These are phyloP conservation scores for Yamadazyma songkhlaensis DNA, from an alignment of 1,139 yeast genomes.

Conservation along the genomic window DNA sequence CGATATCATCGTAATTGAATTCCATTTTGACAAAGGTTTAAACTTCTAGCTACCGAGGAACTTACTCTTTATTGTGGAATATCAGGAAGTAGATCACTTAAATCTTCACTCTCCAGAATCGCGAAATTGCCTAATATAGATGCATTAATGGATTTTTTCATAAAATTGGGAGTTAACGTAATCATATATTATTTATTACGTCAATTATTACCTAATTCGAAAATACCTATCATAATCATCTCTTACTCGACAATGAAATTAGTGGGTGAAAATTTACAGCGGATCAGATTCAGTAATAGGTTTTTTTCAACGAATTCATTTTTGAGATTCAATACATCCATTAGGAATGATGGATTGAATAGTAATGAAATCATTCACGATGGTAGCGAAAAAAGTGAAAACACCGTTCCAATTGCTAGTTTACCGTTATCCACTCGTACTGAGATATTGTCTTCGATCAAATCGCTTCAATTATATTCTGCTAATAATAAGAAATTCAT, in stretches of 20 bases:
- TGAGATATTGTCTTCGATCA: conserved; percentile 50
- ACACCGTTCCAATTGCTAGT: not conserved
- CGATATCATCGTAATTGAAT: conserved; percentile 33
- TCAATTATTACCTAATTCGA: conserved; percentile 16
- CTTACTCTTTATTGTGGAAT: too few species aligned
- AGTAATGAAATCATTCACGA: not conserved
- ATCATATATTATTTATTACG: conserved; percentile 11
- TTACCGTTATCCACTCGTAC: conserved; percentile 4
- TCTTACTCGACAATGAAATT: conserved; percentile 32
- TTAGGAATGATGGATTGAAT: not conserved
- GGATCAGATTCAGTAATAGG: not conserved
- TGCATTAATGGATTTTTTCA: conserved; percentile 5
- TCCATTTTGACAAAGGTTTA: not conserved
- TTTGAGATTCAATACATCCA: not conserved
- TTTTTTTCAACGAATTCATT: not conserved
- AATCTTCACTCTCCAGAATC: not conserved
- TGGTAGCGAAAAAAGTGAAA: too few species aligned
- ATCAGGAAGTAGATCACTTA: too few species aligned
- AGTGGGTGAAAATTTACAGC: conserved; percentile 17
- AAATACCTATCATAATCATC: conserved; percentile 26
- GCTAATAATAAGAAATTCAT: conserved; percentile 39
- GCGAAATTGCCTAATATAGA: not conserved
- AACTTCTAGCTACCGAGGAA: too few species aligned
- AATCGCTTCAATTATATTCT: conserved; percentile 48
- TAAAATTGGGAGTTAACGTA: not conserved